Base-by-base conservation (phyloP, 1,284 basidiomycete species). In the Wallemia hederae region DNA sequence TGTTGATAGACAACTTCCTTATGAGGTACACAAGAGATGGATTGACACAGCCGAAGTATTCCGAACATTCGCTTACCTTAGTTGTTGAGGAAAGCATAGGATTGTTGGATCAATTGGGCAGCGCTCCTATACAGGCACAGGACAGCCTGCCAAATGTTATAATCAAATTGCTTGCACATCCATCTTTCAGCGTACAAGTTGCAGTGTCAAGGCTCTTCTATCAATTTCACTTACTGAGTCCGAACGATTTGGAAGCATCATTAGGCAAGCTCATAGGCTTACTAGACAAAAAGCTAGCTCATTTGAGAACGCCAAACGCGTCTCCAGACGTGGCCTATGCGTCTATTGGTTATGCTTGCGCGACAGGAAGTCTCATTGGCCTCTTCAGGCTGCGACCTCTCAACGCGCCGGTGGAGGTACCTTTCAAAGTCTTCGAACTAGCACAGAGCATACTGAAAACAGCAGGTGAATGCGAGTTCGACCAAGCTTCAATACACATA, bases 11-110 rank as follows among this genome's bases (percentile, higher is more conserved):
- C 59, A 74, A 76, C 2, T 94, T 89, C 67, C 74, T 96, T 61
- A 87, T 85, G 68, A 78, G 84, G 62, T 98, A 89, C 88, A 89
- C 89, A 0, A 82, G 94, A 77, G 89, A 88, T 1, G 86, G 86
- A 2, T 81, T 86, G 64, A 74, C 74, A 24, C 78, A 83, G 0
- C 86, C 89, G 0, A 27, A 24, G 25, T 49, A 49, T n/a, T 75
- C 73, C 61, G 79, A 86, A 24, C 71, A 79, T 0, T 78, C 85
- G 1, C 74, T 97, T 11, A 77, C 82, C 0, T 76, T 92, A 24
- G 82, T 81, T 1, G 74, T 98, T 15, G 76, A 82, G 59, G 91
- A 96, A 70, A 80, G 88, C 22, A 81, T 87, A 0, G 86, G 83
- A 1, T 72, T 98, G 1, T 71, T 98, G 1, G 81, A 83, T 59